Percentiles rank a stretch among this genome's conserved stretches.
phyloP scores from a whole-genome alignment of 768 basidiomycete species.

The Leccinellum luteum region DNA sequence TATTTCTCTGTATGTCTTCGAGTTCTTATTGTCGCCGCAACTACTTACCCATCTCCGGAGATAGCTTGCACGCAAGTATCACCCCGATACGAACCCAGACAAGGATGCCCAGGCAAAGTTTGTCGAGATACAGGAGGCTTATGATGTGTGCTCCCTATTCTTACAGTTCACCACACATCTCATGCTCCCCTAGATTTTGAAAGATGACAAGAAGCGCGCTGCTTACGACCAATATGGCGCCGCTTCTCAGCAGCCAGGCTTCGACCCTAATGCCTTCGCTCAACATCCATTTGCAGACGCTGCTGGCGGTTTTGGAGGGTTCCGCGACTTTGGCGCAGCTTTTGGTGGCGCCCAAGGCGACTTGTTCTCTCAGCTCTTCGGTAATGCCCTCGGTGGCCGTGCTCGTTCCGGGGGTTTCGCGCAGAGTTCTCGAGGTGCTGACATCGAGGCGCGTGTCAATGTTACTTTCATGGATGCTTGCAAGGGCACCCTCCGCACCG shows the following conservation, averaged over 20 bases:
- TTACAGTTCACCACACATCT: constrained; percentile 17
- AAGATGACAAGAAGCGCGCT: constrained; percentile 91
- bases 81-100: constrained; percentile 96
- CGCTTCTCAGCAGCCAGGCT: constrained; percentile 90
- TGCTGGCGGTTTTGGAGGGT: constrained; percentile 63
- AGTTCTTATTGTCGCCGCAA: constrained; percentile 11
- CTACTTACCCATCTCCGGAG: constrained; percentile 12
- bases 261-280: constrained; percentile 85
- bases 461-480: constrained; percentile 94
- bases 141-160: constrained; percentile 66
- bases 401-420: constrained; percentile 42
- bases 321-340: constrained; percentile 63
- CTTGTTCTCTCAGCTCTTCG: constrained; percentile 86
- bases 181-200: constrained; percentile 62
- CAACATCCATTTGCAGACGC: constrained; percentile 49
- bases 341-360: constrained; percentile 60
- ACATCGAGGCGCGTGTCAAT: constrained; percentile 74
- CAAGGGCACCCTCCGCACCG: constrained; percentile 75
- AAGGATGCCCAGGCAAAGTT: constrained; percentile 89
- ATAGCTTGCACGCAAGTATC: constrained; percentile 96
- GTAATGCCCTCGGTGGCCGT: constrained; percentile 53
- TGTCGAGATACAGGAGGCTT: constrained; percentile 94
- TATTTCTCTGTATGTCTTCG: constrained; percentile 80
- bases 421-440: constrained; percentile 60
- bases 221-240: constrained; percentile 91